phyloP scores from a whole-genome alignment of 2,329 filamentous ascomycete species.

The Aspergillus phoenicis region DNA sequence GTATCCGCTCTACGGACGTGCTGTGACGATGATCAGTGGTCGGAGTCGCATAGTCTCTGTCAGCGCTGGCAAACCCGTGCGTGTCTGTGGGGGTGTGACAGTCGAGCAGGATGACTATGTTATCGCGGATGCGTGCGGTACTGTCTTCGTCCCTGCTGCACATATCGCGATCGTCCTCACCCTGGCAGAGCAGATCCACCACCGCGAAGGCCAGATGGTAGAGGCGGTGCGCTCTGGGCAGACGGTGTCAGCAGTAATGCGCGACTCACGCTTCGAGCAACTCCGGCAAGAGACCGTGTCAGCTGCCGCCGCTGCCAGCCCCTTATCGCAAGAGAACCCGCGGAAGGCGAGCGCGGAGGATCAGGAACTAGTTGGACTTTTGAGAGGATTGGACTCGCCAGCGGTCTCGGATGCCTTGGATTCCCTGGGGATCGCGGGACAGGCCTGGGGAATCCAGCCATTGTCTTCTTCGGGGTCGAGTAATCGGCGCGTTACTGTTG shows the following conservation, averaged over 20 bases:
- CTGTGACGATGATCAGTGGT: constrained; percentile 37
- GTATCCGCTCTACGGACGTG: constrained; percentile 39
- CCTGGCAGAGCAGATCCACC: constrained; percentile 17
- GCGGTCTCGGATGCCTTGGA: constrained; percentile 26
- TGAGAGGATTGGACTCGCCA: constrained; percentile 22
- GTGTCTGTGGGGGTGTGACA: constrained; percentile 17
- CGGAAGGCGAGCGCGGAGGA: constrained; percentile 18
- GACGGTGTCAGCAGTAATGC: constrained; percentile 24
- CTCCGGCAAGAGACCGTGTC: not conserved
- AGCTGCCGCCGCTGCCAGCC: not conserved
- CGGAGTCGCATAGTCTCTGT: constrained; percentile 35
- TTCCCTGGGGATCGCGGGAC: constrained; percentile 24
- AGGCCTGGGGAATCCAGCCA: constrained; percentile 22
- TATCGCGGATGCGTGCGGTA: constrained; percentile 24
- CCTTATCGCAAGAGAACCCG: not conserved
- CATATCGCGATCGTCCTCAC: constrained; percentile 22
- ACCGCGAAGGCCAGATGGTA: constrained; percentile 22
- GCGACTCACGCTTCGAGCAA: constrained; percentile 23
- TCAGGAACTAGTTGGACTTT: constrained; percentile 20
- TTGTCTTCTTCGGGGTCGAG: constrained; percentile 25
- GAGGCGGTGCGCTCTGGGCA: constrained; percentile 20
- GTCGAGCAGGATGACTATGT: constrained; percentile 26
- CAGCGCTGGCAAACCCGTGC: constrained; percentile 32
- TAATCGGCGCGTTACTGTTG: constrained; percentile 27
- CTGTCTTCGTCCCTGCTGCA: constrained; percentile 20